Conservation (phyloP, 2,329 filamentous ascomycete species). For the Simplicillium sp. region DNA sequence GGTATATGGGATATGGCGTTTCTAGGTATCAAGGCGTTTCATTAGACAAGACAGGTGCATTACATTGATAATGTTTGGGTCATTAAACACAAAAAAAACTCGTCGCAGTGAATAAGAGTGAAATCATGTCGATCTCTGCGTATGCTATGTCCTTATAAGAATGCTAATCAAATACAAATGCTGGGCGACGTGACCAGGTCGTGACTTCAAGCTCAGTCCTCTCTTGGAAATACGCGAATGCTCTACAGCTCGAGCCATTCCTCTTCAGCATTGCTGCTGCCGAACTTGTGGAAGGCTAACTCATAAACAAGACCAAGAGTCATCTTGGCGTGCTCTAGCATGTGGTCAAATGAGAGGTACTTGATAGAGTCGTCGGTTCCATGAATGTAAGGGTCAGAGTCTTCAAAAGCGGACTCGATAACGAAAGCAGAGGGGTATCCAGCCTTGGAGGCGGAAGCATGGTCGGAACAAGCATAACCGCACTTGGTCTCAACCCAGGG, state of each 20-base stretch:
- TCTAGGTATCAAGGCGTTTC: too few species aligned
- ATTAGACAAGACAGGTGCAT: too few species aligned
- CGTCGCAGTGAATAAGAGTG: too few species aligned
- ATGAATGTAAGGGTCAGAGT: conserved; percentile 60
- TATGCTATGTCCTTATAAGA: too few species aligned
- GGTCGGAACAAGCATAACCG: conserved; percentile 74
- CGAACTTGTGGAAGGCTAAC: conserved; percentile 67
- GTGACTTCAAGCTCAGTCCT: too few species aligned
- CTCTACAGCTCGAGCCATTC: conserved; percentile 25
- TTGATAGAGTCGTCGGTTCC: conserved; percentile 61
- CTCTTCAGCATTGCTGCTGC: conserved; percentile 16
- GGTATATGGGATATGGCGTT: too few species aligned
- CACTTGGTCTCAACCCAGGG: conserved; percentile 82
- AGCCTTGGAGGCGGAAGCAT: conserved; percentile 63
- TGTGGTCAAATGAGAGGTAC: conserved; percentile 74
- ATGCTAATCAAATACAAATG: too few species aligned
- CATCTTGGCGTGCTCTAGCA: conserved; percentile 82
- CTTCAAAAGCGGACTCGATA: conserved; percentile 62
- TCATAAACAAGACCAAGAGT: conserved; percentile 79
- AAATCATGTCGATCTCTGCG: too few species aligned
- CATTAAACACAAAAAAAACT: too few species aligned
- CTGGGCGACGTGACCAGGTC: too few species aligned
- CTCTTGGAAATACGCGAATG: background rate
- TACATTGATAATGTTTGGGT: too few species aligned
- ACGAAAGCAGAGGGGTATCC: conserved; percentile 70